Evolutionary conservation across 768 basidiomycete species (phyloP).

Genomic region (Candolleomyces eurysporus): DNA sequence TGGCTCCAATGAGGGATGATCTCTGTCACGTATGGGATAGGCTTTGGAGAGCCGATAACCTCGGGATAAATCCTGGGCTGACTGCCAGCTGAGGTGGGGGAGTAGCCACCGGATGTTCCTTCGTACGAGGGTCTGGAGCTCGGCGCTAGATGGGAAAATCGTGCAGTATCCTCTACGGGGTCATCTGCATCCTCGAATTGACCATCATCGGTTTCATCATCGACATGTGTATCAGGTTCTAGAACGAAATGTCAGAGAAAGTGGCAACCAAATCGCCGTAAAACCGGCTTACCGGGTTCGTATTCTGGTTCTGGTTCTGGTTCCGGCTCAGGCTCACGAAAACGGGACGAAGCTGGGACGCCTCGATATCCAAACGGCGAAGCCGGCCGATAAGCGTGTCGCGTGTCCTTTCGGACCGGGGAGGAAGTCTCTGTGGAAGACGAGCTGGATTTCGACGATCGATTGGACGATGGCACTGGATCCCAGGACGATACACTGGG

Average conservation of each 20-base stretch:
- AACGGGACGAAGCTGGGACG: not conserved
- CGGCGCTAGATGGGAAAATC: not conserved
- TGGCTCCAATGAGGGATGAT: conserved; percentile 39
- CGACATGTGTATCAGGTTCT: not conserved
- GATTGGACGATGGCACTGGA: too few species aligned
- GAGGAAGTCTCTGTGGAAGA: too few species aligned
- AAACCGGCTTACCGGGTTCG: not conserved
- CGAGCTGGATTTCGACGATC: too few species aligned
- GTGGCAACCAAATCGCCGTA: not conserved
- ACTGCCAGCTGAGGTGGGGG: not conserved
- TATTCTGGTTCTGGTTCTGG: not conserved
- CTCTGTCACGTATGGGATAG: conserved; percentile 19
- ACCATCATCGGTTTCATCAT: not conserved
- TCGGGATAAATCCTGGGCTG: not conserved
- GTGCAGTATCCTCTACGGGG: not conserved
- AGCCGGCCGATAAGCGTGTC: conserved; percentile 1
- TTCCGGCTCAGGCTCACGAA: not conserved
- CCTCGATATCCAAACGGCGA: conserved; percentile 4
- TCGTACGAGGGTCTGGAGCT: too few species aligned
- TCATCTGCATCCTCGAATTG: not conserved
- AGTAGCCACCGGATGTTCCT: not conserved
- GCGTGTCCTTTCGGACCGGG: too few species aligned
- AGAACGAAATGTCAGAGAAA: not conserved
- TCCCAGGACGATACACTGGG: too few species aligned
- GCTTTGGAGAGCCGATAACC: not conserved